Percentiles rank a stretch among this genome's conserved stretches.
phyloP scores from a whole-genome alignment of 768 basidiomycete species.

The Mycena polygramma region DNA sequence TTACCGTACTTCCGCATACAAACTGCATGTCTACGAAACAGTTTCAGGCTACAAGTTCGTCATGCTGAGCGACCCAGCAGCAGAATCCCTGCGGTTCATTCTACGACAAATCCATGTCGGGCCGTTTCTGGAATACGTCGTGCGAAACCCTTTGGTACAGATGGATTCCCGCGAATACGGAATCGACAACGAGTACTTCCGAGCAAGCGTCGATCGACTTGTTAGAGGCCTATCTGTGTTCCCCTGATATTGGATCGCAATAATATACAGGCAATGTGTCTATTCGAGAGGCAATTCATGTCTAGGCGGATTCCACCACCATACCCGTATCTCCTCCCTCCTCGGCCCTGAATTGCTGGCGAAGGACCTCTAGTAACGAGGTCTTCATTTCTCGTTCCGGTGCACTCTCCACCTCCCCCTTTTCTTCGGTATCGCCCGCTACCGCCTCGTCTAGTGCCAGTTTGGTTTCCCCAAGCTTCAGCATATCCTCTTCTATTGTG shows the following conservation, averaged over 20 bases:
- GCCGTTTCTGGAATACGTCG: slow-evolving; percentile 94
- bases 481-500: slow-evolving; percentile 98
- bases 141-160: slow-evolving; percentile 87
- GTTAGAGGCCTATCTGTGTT: slow-evolving; percentile 70
- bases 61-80: slow-evolving; percentile 89
- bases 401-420: slow-evolving; percentile 63
- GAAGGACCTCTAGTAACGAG: slow-evolving; percentile 85
- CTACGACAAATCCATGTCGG: slow-evolving; percentile 93
- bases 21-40: slow-evolving; percentile 93
- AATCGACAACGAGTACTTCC: slow-evolving; percentile 94
- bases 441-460: slow-evolving; percentile 94
- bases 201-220: slow-evolving; percentile 82
- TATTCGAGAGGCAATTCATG: slow-evolving; percentile 35
- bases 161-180: slow-evolving; percentile 89
- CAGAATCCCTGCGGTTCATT: slow-evolving; percentile 86
- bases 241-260: slow-evolving; percentile 42
- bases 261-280: slow-evolving; percentile 32
- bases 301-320: slow-evolving; percentile 27
- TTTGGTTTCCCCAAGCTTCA: slow-evolving; percentile 90
- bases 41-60: slow-evolving; percentile 94
- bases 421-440: slow-evolving; percentile 79
- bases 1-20: slow-evolving; percentile 93
- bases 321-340: slow-evolving; percentile 19
- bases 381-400: slow-evolving; percentile 88
- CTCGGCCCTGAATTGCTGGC: slow-evolving; percentile 76